Conservation (phyloP, 73 alveolate genomes). For the Paramecium sonneborni region DNA sequence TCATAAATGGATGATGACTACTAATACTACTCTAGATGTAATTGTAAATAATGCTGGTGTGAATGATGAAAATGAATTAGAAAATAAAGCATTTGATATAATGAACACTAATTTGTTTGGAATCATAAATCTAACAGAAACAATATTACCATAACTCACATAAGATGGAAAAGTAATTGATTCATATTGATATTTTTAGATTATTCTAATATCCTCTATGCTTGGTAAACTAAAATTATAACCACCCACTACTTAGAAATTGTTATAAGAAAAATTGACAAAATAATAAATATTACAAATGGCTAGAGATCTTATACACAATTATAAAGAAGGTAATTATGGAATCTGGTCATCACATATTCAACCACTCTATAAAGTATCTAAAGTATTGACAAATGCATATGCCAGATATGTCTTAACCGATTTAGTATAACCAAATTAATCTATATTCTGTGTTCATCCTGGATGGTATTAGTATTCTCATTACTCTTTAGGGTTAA, state of each 20-base stretch:
- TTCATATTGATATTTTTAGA: not conserved
- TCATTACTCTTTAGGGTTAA: not conserved
- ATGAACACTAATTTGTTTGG: conserved; percentile 70
- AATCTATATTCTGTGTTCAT: conserved; percentile 41
- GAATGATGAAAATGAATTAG: conserved; percentile 39
- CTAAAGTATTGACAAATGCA: conserved; percentile 67
- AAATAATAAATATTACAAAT: not conserved
- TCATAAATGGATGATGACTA: conserved; percentile 38
- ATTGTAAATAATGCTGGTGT: conserved; percentile 72
- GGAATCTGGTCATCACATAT: conserved; percentile 15
- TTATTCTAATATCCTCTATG: conserved; percentile 59
- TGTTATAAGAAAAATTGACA: conserved; percentile 41
- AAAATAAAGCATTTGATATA: conserved; percentile 53
- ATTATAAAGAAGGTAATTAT: conserved; percentile 34
- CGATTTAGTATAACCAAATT: not conserved
- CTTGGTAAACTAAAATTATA: conserved; percentile 54
- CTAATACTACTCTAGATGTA: conserved; percentile 64
- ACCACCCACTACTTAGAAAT: conserved; percentile 33
- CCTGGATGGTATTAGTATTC: conserved; percentile 68
- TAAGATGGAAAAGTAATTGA: conserved; percentile 59
- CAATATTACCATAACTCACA: conserved; percentile 57
- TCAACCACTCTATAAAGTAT: conserved; percentile 59
- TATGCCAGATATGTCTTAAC: conserved; percentile 57
- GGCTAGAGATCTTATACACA: conserved; percentile 53
- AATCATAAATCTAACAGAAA: conserved; percentile 59